phyloP scores from a whole-genome alignment of 768 basidiomycete species.

The Mycena maculata region DNA sequence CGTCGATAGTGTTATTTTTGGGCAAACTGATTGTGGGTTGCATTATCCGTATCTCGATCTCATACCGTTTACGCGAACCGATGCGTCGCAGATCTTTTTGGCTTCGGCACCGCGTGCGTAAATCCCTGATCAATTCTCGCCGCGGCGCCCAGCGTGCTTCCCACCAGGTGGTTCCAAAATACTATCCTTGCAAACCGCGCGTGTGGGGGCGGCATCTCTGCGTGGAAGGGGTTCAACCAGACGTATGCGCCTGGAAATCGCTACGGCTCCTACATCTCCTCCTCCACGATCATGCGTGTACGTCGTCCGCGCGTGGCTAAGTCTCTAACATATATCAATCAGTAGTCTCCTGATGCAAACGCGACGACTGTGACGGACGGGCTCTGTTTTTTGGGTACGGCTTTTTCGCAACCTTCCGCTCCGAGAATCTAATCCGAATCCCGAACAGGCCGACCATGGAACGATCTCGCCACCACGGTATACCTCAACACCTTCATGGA shows the following conservation, averaged over 20 bases:
- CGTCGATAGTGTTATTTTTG: slow-evolving; percentile 70
- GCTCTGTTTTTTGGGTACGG: slow-evolving; percentile 62
- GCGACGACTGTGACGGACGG: slow-evolving; percentile 55
- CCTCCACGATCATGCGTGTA: slow-evolving; percentile 68
- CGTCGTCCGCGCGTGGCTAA: slow-evolving; percentile 34
- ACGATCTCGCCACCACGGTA: slow-evolving; percentile 65
- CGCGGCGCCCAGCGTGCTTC: too few relatives aligned
- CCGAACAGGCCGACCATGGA: slow-evolving; percentile 66
- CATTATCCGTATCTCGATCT: neutral
- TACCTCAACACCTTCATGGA: slow-evolving; percentile 71
- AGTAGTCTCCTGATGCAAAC: slow-evolving; percentile 70
- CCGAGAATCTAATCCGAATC: too few relatives aligned
- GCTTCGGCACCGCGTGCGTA: slow-evolving; percentile 69
- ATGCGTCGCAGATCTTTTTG: slow-evolving; percentile 59
- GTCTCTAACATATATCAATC: neutral
- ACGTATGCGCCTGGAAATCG: slow-evolving; percentile 61
- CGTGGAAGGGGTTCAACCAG: slow-evolving; percentile 71
- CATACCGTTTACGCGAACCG: neutral
- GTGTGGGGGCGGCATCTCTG: slow-evolving; percentile 73
- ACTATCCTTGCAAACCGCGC: slow-evolving; percentile 69
- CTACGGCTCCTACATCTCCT: slow-evolving; percentile 67
- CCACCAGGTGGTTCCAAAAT: slow-evolving; percentile 73
- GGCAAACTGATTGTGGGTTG: slow-evolving; percentile 70
- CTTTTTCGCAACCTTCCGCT: neutral
- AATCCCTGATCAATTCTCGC: too few relatives aligned